Conservation (phyloP, 495 filamentous ascomycete genomes). For the Penicillium malachiteum region DNA sequence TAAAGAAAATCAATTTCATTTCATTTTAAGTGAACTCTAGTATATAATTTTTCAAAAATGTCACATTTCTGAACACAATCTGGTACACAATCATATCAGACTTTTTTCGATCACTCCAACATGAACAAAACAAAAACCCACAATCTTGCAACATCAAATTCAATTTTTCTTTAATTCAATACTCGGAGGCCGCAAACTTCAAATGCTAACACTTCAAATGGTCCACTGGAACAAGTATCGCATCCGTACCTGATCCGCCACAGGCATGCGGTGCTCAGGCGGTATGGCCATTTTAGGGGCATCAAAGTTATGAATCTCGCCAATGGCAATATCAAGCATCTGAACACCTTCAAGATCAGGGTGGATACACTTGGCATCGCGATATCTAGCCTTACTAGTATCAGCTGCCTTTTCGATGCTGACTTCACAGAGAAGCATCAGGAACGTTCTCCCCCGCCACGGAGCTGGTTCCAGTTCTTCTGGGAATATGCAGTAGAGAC, state of each 20-base stretch:
- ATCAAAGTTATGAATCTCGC: neutral
- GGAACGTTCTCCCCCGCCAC: neutral
- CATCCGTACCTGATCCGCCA: slow-evolving; percentile 63
- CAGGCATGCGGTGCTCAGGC: neutral
- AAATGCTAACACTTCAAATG: neutral
- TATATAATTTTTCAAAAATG: too few species aligned
- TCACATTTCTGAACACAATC: too few species aligned
- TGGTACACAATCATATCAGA: too few species aligned
- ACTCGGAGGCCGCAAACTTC: too few species aligned
- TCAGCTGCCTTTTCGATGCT: neutral
- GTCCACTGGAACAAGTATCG: slow-evolving; percentile 67
- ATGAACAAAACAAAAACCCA: neutral
- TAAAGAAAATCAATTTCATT: too few species aligned
- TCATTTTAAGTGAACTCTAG: too few species aligned
- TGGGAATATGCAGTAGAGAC: slow-evolving; percentile 10
- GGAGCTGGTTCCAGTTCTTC: neutral
- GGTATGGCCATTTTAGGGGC: neutral
- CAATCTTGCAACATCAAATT: neutral
- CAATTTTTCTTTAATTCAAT: too few species aligned
- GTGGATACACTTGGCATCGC: slow-evolving; percentile 11
- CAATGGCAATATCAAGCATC: slow-evolving; percentile 9
- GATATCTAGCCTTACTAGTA: slow-evolving; percentile 1
- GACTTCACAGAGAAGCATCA: slow-evolving; percentile 21
- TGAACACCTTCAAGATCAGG: slow-evolving; percentile 6
- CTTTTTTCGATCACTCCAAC: too few species aligned